These are phyloP conservation scores for Lagerstroemia fauriei DNA, from an alignment of 441 rosid genomes.

Conservation along the genomic window DNA sequence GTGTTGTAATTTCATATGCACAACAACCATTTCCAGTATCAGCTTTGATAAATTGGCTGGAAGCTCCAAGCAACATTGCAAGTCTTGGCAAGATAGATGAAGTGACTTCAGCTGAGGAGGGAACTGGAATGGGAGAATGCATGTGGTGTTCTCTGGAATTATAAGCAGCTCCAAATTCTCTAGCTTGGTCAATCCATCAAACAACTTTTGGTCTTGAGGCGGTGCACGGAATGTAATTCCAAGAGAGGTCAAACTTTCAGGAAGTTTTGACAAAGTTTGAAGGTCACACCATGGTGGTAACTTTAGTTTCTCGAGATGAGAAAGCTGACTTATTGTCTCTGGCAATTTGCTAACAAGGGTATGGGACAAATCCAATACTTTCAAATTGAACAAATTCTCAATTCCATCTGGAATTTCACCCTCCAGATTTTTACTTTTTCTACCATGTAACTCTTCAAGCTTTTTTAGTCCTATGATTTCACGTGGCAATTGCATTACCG, in stretches of 20 bases:
- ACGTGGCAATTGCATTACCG: neutral
- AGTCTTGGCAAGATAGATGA: neutral
- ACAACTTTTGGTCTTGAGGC: too few species aligned
- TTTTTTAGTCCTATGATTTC: neutral
- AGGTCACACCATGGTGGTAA: neutral
- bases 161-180: neutral
- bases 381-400: neutral
- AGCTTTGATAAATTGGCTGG: neutral
- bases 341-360: neutral
- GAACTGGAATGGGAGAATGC: too few species aligned
- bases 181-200: neutral
- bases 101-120: too few species aligned
- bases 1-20: too few species aligned
- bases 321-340: neutral
- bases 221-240: neutral
- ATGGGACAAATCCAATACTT: neutral
- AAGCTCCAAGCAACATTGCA: neutral
- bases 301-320: neutral
- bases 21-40: too few species aligned
- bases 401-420: conserved; percentile 5
- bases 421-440: neutral
- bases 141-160: too few species aligned
- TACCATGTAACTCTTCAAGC: neutral
- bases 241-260: neutral
- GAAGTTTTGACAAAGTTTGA: conserved; percentile 13